Evolutionary conservation across 2,329 filamentous ascomycete species (phyloP), one percentile per base, ranked within the genome.

Genomic region (Metarhizium guizhouense): DNA sequence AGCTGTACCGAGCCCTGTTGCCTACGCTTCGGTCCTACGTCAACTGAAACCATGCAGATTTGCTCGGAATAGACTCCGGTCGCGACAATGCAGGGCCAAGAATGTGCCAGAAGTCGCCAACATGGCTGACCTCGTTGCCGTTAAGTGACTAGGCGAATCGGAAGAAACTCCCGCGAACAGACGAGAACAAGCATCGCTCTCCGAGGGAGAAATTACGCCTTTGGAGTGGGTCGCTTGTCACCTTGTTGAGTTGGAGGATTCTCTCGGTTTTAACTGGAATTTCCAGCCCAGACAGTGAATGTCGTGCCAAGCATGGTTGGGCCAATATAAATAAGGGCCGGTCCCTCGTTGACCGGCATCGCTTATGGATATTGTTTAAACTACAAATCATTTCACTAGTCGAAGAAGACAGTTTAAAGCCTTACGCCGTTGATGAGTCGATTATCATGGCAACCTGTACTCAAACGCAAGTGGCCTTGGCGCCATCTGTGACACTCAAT

Each of bases 191-290:
- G 25, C 20, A 29, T 29, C 20, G 25, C 45, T 30, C 6, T 48
- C 45, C 45, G 20, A 20, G 45, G 25, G 45, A 30, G 25, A 30
- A 30, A 8, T 13, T 2, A 38, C 48, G 48, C 48, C 48, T 51
- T 51, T 51, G 48, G 48, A 51, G 48, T 51, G 48, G 48, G 48
- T 51, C 48, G 20, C 18, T 51, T 51, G 48, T 51, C 48, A 20
- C 48, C 16, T 38, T 51, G 16, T 38, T n/a, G 6, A 10, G n/a
- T 36, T 51, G 47, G 47, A 48, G 47, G 11, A 6, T 48, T 48
- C 6, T 43, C 14, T 10, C 40, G 13, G 11, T 43, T 49, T 16
- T 11, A 16, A 49, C 20, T 49, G 47, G 25, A 49, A 8, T 13
- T 7, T 49, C 20, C 10, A 49, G 30, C 25, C 47, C 11, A 32